Evolutionary conservation across 2,329 filamentous ascomycete species (phyloP).

Genomic region (Cercospora brassicicola): DNA sequence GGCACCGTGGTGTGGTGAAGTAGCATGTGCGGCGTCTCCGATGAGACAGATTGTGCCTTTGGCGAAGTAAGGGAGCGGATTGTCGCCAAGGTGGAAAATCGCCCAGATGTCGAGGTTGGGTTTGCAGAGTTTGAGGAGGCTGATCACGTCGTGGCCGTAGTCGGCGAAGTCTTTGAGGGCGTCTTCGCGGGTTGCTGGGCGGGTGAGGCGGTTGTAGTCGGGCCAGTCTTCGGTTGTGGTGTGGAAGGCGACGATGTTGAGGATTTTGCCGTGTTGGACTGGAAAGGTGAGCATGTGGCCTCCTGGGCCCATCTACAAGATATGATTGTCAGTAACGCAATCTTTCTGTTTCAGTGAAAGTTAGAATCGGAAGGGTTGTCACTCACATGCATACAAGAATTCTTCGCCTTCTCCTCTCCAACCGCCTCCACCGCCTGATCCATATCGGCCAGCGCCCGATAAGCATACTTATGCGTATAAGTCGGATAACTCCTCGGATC

Average conservation of each 20-base stretch:
- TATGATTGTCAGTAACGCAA: neutral
- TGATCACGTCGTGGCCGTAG: conserved; percentile 29
- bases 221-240: conserved; percentile 30
- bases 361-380: too few species aligned
- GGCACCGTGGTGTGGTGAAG: conserved; percentile 45
- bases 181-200: conserved; percentile 28
- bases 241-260: conserved; percentile 36
- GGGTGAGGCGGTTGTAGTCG: conserved; percentile 26
- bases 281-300: conserved; percentile 63
- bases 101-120: conserved; percentile 40
- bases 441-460: conserved; percentile 63
- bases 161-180: conserved; percentile 30
- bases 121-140: conserved; percentile 31
- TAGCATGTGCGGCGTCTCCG: conserved; percentile 47
- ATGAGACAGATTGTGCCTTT: conserved; percentile 40
- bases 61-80: conserved; percentile 41
- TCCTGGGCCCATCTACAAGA: conserved; percentile 34
- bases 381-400: conserved; percentile 34
- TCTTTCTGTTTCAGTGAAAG: too few species aligned
- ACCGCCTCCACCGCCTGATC: conserved; percentile 31
- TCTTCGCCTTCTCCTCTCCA: conserved; percentile 33
- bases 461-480: conserved; percentile 62
- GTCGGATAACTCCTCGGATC: conserved; percentile 49
- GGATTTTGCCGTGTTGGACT: conserved; percentile 29
- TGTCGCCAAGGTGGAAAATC: conserved; percentile 43